phyloP scores from a whole-genome alignment of 2,329 filamentous ascomycete genomes.

The Ceratocystis cubensis region DNA sequence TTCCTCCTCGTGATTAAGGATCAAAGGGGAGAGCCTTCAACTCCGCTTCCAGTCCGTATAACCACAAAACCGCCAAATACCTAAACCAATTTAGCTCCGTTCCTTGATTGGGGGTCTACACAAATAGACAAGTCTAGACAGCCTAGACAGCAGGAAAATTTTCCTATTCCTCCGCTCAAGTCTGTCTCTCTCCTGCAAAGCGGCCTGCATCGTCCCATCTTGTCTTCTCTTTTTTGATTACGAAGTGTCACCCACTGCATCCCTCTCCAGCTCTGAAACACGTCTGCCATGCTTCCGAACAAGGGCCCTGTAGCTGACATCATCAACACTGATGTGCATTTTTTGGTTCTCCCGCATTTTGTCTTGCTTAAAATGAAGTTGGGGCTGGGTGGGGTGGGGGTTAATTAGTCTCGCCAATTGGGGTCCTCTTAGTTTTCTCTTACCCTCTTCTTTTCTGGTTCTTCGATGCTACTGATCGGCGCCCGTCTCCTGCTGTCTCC shows the following conservation, averaged over 20 bases:
- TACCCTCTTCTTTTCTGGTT: neutral
- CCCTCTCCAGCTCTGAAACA: conserved; percentile 7
- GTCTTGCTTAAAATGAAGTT: neutral
- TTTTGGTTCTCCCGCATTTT: neutral
- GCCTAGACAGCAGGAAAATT: too few relatives aligned
- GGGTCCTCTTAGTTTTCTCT: neutral
- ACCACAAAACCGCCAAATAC: neutral
- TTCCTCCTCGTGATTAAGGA: neutral
- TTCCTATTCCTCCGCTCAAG: neutral
- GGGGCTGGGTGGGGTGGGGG: neutral
- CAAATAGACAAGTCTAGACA: neutral
- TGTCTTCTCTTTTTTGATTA: conserved; percentile 2
- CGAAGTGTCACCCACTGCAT: conserved; percentile 3
- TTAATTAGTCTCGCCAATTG: neutral
- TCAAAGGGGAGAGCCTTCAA: neutral
- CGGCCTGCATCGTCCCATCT: conserved; percentile 2
- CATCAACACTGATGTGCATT: neutral
- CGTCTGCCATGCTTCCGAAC: conserved; percentile 3
- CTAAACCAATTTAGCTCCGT: too few relatives aligned
- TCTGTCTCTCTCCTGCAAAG: neutral
- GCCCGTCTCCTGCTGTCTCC: neutral
- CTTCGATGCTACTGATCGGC: neutral
- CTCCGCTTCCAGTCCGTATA: neutral
- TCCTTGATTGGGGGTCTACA: neutral
- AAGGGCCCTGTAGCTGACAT: conserved; percentile 6